Evolutionary conservation across 106 monocot species (phyloP).

Genomic region (Narthecium ossifragum): DNA sequence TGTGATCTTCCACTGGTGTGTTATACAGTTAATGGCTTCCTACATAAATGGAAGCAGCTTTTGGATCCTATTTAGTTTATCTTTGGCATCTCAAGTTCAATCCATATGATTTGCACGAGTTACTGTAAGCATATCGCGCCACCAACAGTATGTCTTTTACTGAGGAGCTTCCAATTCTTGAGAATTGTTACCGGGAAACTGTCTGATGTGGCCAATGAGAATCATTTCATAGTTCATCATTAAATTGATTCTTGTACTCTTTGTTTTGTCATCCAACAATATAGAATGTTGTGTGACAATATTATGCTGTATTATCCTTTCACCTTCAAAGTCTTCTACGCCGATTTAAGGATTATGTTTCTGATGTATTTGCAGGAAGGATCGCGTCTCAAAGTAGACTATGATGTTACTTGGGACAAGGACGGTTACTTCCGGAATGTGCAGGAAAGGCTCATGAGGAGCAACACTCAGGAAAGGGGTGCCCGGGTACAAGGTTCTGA

Average conservation of each 20-base stretch:
- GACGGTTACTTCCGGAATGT: conserved; percentile 47
- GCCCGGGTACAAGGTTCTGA: not conserved
- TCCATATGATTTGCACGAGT: too few relatives aligned
- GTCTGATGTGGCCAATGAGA: too few relatives aligned
- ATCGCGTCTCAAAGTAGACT: conserved; percentile 86
- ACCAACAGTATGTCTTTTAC: too few relatives aligned
- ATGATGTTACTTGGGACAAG: conserved; percentile 78
- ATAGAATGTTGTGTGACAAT: not conserved
- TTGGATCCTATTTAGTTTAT: too few relatives aligned
- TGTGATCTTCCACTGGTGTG: too few relatives aligned
- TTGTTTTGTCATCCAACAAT: not conserved
- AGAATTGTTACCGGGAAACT: too few relatives aligned
- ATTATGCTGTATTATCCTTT: not conserved
- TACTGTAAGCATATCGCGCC: too few relatives aligned
- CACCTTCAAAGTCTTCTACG: not conserved
- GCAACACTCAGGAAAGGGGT: conserved; percentile 33
- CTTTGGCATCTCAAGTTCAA: too few relatives aligned
- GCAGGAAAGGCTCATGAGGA: conserved; percentile 22
- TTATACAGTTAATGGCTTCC: too few relatives aligned
- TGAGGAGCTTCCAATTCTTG: too few relatives aligned
- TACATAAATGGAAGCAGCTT: too few relatives aligned
- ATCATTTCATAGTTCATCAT: not conserved
- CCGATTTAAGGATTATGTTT: not conserved
- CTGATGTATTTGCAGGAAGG: conserved; percentile 56
- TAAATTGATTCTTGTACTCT: not conserved